Percentiles rank a stretch among this genome's conserved stretches.
Evolutionary conservation across 1,139 yeast genomes (phyloP).

Genomic region (Spathaspora jeffriesii): DNA sequence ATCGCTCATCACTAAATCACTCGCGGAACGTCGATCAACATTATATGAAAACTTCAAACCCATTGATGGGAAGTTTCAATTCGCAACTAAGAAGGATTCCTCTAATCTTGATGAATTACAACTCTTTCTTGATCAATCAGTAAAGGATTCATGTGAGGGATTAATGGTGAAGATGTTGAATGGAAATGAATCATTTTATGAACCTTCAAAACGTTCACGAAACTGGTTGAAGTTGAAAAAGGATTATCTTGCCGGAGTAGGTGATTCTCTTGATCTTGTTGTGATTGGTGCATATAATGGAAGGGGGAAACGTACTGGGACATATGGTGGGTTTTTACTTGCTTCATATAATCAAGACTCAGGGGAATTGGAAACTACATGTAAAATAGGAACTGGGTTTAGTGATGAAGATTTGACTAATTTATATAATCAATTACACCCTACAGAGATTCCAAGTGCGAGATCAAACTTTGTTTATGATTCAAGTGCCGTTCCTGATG

Average conservation of each 20-base stretch:
- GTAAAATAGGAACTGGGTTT: slow-evolving; percentile 98
- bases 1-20: slow-evolving; percentile 66
- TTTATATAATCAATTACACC: slow-evolving; percentile 60
- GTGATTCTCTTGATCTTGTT: slow-evolving; percentile 92
- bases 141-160: slow-evolving; percentile 93
- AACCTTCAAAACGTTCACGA: slow-evolving; percentile 92
- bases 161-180: slow-evolving; percentile 91
- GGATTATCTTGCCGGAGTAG: slow-evolving; percentile 92
- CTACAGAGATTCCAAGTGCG: slow-evolving; percentile 69
- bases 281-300: slow-evolving; percentile 96
- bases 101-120: slow-evolving; percentile 80
- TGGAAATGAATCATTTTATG: slow-evolving; percentile 80
- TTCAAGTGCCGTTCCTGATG: slow-evolving; percentile 78
- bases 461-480: slow-evolving; percentile 75
- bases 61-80: slow-evolving; percentile 77
- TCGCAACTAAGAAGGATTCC: slow-evolving; percentile 76
- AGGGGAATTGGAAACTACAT: slow-evolving; percentile 92
- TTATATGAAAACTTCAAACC: slow-evolving; percentile 58
- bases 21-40: slow-evolving; percentile 67
- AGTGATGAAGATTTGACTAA: slow-evolving; percentile 76
- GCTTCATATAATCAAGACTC: slow-evolving; percentile 90
- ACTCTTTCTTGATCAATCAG: slow-evolving; percentile 83
- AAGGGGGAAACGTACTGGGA: slow-evolving; percentile 91
- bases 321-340: slow-evolving; percentile 90
- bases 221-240: slow-evolving; percentile 96